These are phyloP conservation scores for Yarrowia osloensis DNA, from an alignment of 805 yeast genomes.

Conservation along the genomic window DNA sequence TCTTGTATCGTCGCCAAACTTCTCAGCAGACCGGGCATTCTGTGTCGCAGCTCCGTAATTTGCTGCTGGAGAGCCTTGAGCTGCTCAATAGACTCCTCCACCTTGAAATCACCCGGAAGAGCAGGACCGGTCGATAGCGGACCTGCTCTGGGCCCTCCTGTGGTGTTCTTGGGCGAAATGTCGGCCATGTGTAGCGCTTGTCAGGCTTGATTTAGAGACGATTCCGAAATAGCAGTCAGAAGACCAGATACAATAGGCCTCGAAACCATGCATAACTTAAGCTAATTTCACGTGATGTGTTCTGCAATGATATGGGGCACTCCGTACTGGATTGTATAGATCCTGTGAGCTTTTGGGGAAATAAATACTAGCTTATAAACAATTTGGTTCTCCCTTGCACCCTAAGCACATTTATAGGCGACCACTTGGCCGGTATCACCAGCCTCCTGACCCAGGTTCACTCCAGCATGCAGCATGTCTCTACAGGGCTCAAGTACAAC, in stretches of 20 bases:
- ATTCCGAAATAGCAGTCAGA: background rate
- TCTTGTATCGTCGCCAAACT: slow-evolving; percentile 25
- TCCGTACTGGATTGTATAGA: background rate
- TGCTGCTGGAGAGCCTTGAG: slow-evolving; percentile 13
- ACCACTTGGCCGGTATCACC: no score
- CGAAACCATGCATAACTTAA: slow-evolving; percentile 14
- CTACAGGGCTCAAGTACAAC: no score
- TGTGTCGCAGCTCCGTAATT: slow-evolving; percentile 14
- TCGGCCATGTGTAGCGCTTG: slow-evolving; percentile 3
- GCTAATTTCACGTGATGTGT: slow-evolving; percentile 44
- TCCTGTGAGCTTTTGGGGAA: no score
- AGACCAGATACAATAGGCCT: background rate
- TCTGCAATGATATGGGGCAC: slow-evolving; percentile 32
- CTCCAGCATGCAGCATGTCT: no score
- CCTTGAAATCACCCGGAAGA: background rate
- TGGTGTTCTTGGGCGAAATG: slow-evolving; percentile 25
- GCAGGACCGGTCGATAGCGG: background rate
- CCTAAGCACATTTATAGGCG: no score
- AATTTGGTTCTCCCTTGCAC: no score
- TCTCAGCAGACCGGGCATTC: slow-evolving; percentile 20
- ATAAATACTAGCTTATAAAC: no score
- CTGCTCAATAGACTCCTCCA: slow-evolving; percentile 19
- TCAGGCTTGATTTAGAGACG: background rate
- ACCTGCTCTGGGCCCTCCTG: background rate
- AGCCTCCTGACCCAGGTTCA: no score